Evolutionary conservation across 148 eudicot genomes (phyloP).

Genomic region (Gaultheria prostrata): DNA sequence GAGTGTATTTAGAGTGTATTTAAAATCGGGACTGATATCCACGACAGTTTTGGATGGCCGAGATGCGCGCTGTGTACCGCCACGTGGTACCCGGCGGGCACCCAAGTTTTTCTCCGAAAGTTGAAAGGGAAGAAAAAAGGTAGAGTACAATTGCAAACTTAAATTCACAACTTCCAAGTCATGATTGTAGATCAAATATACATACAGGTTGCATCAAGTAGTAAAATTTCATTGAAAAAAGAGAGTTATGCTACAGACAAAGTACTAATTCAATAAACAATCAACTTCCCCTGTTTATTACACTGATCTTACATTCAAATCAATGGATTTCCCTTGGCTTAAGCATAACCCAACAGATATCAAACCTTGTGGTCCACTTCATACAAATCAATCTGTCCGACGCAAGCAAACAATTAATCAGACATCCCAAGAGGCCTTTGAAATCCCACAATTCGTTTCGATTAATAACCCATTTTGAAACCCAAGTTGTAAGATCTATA

Average conservation of each 20-base stretch:
- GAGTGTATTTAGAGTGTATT: no score
- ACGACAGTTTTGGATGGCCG: no score
- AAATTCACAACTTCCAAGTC: not conserved
- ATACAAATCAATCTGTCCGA: not conserved
- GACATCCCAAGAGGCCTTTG: not conserved
- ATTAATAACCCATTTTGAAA: not conserved
- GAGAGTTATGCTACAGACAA: not conserved
- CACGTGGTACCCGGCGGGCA: no score
- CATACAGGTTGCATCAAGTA: conserved; percentile 4
- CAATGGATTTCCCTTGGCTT: not conserved
- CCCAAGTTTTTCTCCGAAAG: no score
- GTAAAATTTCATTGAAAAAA: not conserved
- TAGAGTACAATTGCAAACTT: not conserved
- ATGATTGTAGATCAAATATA: not conserved
- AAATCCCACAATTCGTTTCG: not conserved
- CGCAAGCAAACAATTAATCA: conserved; percentile 1
- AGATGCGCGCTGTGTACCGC: no score
- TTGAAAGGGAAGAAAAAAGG: not conserved
- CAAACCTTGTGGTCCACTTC: not conserved
- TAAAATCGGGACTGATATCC: no score
- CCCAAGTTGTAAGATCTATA: not conserved
- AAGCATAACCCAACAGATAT: not conserved
- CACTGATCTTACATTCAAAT: conserved; percentile 7
- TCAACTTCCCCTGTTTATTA: not conserved
- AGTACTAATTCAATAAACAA: conserved; percentile 1